phyloP scores from a whole-genome alignment of 2,329 filamentous ascomycete genomes.

The Metarhizium humberi region DNA sequence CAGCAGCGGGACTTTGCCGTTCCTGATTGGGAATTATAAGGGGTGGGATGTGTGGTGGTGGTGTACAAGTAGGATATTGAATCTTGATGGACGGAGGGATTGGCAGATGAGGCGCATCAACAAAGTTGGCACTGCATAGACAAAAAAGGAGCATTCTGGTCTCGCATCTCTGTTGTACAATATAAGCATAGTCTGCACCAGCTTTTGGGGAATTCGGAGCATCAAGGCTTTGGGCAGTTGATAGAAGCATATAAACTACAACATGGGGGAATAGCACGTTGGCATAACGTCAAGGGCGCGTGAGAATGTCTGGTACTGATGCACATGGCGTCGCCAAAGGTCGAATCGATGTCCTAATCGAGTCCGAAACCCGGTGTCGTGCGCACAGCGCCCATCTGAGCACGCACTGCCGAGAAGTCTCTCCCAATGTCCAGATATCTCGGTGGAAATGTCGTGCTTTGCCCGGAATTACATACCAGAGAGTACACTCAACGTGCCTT shows the following conservation, averaged over 20 bases:
- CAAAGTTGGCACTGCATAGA: neutral
- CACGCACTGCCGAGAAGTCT: neutral
- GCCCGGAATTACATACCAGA: too few species aligned
- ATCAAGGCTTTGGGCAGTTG: neutral
- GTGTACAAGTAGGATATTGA: neutral
- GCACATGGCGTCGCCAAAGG: too few species aligned
- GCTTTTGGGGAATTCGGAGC: neutral
- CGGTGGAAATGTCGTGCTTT: too few species aligned
- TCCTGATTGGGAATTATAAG: slow-evolving; percentile 31
- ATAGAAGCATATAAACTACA: neutral
- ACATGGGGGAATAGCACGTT: too few species aligned
- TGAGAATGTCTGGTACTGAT: too few species aligned
- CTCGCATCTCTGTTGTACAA: neutral
- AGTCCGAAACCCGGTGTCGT: neutral
- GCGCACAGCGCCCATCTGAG: neutral
- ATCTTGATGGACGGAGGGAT: neutral
- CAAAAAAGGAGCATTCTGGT: neutral
- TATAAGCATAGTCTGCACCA: neutral
- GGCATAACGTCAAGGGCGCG: too few species aligned
- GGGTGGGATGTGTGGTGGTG: neutral
- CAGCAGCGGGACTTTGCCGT: slow-evolving; percentile 29
- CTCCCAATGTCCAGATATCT: neutral
- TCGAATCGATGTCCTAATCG: neutral
- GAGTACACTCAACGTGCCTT: neutral
- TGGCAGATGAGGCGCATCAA: neutral